Evolutionary conservation across 768 basidiomycete species (phyloP), one percentile per base, ranked within the genome.

Genomic region (Sistotremastrum niveocremeum): DNA sequence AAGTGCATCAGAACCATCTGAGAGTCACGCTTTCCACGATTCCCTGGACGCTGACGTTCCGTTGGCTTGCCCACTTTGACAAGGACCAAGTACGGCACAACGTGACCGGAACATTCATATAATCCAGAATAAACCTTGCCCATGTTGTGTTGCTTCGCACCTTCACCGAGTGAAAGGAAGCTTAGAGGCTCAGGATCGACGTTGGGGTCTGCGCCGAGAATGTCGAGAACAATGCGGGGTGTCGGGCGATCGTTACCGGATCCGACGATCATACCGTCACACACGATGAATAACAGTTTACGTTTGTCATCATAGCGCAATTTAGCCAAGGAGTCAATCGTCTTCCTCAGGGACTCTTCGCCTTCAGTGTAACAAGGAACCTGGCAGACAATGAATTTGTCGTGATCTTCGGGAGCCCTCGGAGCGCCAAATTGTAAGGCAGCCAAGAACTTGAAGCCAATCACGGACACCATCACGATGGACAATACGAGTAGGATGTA

Each of bases 341-440:
- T 95, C 54, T 70, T 71, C 42, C 84, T 74, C 43, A 98, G 69
- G 4, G 89, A 95, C 9, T 68, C 60, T 51, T 91, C 84, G 52
- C 91, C 94, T 71, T 98, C 94, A 3, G 94, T 98, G 60, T 98
- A 98, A 74, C 94, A 97, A 31, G 94, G 94, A 0, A 98, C 90
- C 58, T 98, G 94, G 60, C 93, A 97, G 55, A 94, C 88, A 51
- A 95, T 84, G 54, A 95, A 94, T 65, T 95, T 94, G 69, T 95
- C 90, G 59, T 91, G 89, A 55, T 91, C 85, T 63, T 94, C 91
- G 0, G 90, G 91, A 5, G 85, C 84, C 47, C 88, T 77, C 11
- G 77, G 61, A 3, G 81, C 65, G 41, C 77, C 76, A 58, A 95
- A 88, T 63, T 87, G 83, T 61, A 94, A 70, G 0, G 88, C 89